Base-by-base conservation (phyloP, 106 monocot genomes). In the Dendrobium huoshanense region DNA sequence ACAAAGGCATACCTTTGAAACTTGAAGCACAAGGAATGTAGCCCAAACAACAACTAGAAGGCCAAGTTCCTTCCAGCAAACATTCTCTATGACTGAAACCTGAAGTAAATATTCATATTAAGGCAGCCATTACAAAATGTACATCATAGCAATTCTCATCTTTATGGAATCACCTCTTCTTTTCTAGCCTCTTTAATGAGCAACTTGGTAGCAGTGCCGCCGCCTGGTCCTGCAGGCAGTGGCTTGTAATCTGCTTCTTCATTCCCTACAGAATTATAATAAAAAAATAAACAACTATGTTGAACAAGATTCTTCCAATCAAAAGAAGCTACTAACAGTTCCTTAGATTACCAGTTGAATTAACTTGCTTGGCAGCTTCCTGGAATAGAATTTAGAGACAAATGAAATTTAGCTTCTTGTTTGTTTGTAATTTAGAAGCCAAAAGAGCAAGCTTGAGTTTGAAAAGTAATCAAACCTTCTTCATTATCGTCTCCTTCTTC, bases 11-110 rank as follows among this genome's bases (percentile, higher is more conserved):
- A 86, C 90, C 83, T 90, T 90, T 4, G 83, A 15, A 70, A 90
- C 72, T 68, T 90, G 90, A 43, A 90, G 82, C 16, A 49, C 79
- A 27, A 90, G 88, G 76, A 90, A 88, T 18, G 88, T 72, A 3
- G 81, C 55, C 90, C 90, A 90, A 9, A 90, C 90, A 68, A 90
- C 79, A 22, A 75, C 61, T 55, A 90, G 86, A 78, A 90, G 90
- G 2, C 90, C 90, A 59, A 90, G 88, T 68, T 90, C 90, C 77
- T 86, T 90, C 87, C 90, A 90, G 83, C 72, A 88, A 72, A 88
- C 86, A 82, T 90, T 90, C 77, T 86, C 76, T 24, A 86, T 58
- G n/a, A 88, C 20, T 22, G 90, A 59, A 65, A 88, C 77, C 90
- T 90, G 83, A 17, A 44, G 48, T 22, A 43, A 51, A 11, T 45